These are phyloP conservation scores for Cyclotella kingstonii DNA, from an alignment of 108 stramenopile species.

Conservation along the genomic window DNA sequence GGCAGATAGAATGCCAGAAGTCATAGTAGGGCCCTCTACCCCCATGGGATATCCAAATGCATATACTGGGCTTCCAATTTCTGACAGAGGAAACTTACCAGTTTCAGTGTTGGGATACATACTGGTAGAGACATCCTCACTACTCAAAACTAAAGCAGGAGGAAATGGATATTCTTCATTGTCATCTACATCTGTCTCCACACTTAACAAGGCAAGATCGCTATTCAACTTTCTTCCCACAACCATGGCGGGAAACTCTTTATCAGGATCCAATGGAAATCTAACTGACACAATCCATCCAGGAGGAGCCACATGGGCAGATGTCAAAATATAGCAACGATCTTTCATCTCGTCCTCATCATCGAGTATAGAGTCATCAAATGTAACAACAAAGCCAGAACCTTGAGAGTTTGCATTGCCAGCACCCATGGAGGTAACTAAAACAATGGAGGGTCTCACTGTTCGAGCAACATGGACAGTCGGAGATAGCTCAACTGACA, in stretches of 20 bases:
- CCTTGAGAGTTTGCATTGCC: conserved; percentile 56
- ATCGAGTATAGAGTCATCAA: conserved; percentile 25
- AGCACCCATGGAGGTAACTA: conserved; percentile 49
- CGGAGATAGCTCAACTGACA: conserved; percentile 18
- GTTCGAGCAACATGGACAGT: conserved; percentile 29
- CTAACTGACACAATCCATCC: conserved; percentile 47
- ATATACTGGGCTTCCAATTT: conserved; percentile 48
- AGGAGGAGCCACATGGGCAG: conserved; percentile 54
- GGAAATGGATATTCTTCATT: conserved; percentile 32
- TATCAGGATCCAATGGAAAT: conserved; percentile 33
- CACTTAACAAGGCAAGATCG: conserved; percentile 48
- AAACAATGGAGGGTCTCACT: conserved; percentile 44
- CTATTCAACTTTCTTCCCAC: conserved; percentile 48
- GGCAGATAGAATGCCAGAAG: conserved; percentile 53
- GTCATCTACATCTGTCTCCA: conserved; percentile 30
- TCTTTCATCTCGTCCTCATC: conserved; percentile 13
- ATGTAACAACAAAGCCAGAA: conserved; percentile 47
- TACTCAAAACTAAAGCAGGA: conserved; percentile 28
- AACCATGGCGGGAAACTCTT: conserved; percentile 41
- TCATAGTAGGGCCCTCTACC: conserved; percentile 54
- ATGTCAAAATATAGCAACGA: conserved; percentile 39
- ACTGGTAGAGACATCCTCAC: conserved; percentile 28
- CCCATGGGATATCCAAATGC: conserved; percentile 56
- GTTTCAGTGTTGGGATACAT: conserved; percentile 4
- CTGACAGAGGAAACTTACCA: conserved; percentile 3